Conservation (phyloP, 805 yeast genomes). For the Lipomyces orientalis region DNA sequence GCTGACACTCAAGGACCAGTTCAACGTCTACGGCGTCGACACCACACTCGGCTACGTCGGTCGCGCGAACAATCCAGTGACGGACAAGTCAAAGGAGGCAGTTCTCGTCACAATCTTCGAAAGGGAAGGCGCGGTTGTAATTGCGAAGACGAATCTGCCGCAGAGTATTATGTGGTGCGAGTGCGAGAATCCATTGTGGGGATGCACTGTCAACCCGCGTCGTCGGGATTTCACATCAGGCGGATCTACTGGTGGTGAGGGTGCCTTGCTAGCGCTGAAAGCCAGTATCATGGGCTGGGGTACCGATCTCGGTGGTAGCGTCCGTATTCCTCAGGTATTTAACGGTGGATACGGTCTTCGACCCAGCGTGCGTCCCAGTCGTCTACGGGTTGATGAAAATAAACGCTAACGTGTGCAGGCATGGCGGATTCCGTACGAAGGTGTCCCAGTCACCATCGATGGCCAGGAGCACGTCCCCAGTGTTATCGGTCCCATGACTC, state of each 20-base stretch:
- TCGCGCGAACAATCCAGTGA: slow-evolving; percentile 50
- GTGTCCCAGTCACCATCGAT: slow-evolving; percentile 50
- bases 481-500: slow-evolving; percentile 57
- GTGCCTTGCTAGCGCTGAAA: slow-evolving; percentile 53
- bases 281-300: slow-evolving; percentile 61
- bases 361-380: slow-evolving; percentile 26
- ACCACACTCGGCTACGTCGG: slow-evolving; percentile 51
- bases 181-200: slow-evolving; percentile 52
- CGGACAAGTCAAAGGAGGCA: slow-evolving; percentile 51
- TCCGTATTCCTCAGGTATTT: slow-evolving; percentile 57
- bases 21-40: slow-evolving; percentile 58
- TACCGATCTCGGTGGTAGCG: slow-evolving; percentile 61
- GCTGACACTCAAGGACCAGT: slow-evolving; percentile 69
- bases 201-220: slow-evolving; percentile 54
- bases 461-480: slow-evolving; percentile 62
- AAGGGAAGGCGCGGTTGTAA: slow-evolving; percentile 63
- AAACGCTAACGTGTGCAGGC: slow-evolving; percentile 22
- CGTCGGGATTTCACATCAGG: slow-evolving; percentile 55
- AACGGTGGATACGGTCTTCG: slow-evolving; percentile 56
- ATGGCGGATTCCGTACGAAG: slow-evolving; percentile 39
- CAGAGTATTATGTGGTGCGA: slow-evolving; percentile 60
- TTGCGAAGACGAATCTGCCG: slow-evolving; percentile 63
- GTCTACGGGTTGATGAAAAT: neutral
- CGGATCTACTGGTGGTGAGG: slow-evolving; percentile 65
- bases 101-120: slow-evolving; percentile 55